Percentiles rank a stretch among this genome's conserved stretches.
Conservation (phyloP, 495 filamentous ascomycete species). For the Aspergillus bertholletiae region DNA sequence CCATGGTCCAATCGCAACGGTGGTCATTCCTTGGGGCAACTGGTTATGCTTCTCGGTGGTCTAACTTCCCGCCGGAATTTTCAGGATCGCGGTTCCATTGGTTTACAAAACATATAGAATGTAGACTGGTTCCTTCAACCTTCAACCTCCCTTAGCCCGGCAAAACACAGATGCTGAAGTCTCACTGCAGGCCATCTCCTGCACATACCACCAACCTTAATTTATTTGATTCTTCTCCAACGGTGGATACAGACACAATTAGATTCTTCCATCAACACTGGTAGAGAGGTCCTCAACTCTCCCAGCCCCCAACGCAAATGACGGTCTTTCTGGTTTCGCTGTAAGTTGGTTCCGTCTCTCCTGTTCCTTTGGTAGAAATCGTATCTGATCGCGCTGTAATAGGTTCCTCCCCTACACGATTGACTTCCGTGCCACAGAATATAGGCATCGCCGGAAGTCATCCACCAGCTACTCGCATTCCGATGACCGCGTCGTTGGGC, state of each 20-base stretch:
- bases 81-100: slow-evolving; percentile 7
- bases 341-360: slow-evolving; percentile 13
- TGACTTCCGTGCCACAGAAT: slow-evolving; percentile 27
- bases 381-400: slow-evolving; percentile 3
- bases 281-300: background rate
- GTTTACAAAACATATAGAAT: slow-evolving; percentile 8
- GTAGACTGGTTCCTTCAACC: background rate
- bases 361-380: background rate
- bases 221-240: background rate
- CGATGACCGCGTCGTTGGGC: slow-evolving; percentile 37
- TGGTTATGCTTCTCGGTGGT: slow-evolving; percentile 6
- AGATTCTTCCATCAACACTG: background rate
- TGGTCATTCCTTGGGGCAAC: slow-evolving; percentile 5
- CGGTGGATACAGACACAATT: background rate
- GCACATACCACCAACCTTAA: background rate
- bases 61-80: slow-evolving; percentile 12
- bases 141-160: slow-evolving; percentile 3
- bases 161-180: background rate
- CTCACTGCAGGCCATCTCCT: background rate
- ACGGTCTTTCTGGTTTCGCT: slow-evolving; percentile 32
- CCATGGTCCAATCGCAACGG: slow-evolving; percentile 12
- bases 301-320: slow-evolving; percentile 11
- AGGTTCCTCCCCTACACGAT: slow-evolving; percentile 41
- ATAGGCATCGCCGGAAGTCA: slow-evolving; percentile 18
- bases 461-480: slow-evolving; percentile 23